Percentiles rank a stretch among this genome's conserved stretches.
Conservation (phyloP, 75 land plant genomes). For the Ceratopteris richardii region DNA sequence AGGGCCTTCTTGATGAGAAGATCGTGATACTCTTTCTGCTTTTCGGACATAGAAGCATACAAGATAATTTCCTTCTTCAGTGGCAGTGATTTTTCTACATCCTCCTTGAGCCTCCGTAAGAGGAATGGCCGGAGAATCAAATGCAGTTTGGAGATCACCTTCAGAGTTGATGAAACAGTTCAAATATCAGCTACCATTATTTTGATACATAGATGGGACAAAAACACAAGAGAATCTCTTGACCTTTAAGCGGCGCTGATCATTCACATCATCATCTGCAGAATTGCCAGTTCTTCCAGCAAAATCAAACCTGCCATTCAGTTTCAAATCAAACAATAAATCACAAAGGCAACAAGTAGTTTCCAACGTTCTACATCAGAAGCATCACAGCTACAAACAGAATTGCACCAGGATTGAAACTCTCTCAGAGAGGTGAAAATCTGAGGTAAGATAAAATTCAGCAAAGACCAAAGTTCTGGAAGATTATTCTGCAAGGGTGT, state of each 20-base stretch:
- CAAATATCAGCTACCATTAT: neutral
- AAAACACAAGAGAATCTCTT: neutral
- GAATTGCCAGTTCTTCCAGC: slow-evolving; percentile 38
- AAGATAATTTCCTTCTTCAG: slow-evolving; percentile 82
- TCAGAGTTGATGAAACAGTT: neutral
- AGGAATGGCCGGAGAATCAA: slow-evolving; percentile 76
- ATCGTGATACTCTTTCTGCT: slow-evolving; percentile 66
- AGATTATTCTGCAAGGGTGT: slow-evolving; percentile 93
- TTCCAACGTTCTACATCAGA: too few species aligned
- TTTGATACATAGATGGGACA: neutral
- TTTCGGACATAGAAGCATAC: slow-evolving; percentile 73
- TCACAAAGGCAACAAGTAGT: neutral
- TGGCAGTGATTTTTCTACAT: slow-evolving; percentile 81
- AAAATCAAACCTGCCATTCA: slow-evolving; percentile 61
- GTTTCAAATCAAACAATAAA: too few species aligned
- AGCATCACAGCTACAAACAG: too few species aligned
- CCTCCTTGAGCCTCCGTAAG: slow-evolving; percentile 71
- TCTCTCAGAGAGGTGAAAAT: slow-evolving; percentile 83
- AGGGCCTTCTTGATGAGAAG: slow-evolving; percentile 59
- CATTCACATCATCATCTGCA: slow-evolving; percentile 44
- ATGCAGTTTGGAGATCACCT: slow-evolving; percentile 83
- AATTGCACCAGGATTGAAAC: slow-evolving; percentile 58
- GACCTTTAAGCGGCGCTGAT: slow-evolving; percentile 66
- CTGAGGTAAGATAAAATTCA: slow-evolving; percentile 91
- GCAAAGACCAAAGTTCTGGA: slow-evolving; percentile 91